Evolutionary conservation across 2,329 filamentous ascomycete genomes (phyloP).

Genomic region (Pseudofabraea citricarpa): DNA sequence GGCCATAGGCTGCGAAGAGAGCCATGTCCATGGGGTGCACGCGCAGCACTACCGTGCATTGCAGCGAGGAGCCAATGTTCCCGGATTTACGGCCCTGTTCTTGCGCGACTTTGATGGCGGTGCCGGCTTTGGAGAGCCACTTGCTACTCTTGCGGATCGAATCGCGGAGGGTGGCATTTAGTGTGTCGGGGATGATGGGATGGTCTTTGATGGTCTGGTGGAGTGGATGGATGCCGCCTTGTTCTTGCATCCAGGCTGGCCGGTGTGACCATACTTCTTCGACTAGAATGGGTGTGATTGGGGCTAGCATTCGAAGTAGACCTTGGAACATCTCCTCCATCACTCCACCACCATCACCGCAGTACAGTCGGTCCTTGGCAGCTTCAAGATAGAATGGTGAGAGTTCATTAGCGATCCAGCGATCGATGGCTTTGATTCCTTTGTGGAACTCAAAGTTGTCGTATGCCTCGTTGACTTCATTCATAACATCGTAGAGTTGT

Average conservation of each 20-base stretch:
- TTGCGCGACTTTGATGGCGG: slow-evolving; percentile 68
- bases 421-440: slow-evolving; percentile 67
- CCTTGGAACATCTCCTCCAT: slow-evolving; percentile 65
- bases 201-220: slow-evolving; percentile 27
- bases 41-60: slow-evolving; percentile 63
- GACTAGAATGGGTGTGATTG: slow-evolving; percentile 76
- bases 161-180: slow-evolving; percentile 1
- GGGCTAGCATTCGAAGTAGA: slow-evolving; percentile 72
- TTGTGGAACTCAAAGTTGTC: slow-evolving; percentile 77
- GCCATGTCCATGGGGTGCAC: slow-evolving; percentile 31
- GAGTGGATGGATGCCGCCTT: slow-evolving; percentile 34
- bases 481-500: slow-evolving; percentile 64
- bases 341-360: slow-evolving; percentile 63
- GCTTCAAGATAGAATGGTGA: slow-evolving; percentile 94
- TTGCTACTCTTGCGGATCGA: slow-evolving; percentile 18
- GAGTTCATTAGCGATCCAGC: slow-evolving; percentile 76
- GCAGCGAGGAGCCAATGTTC: slow-evolving; percentile 73
- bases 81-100: slow-evolving; percentile 70
- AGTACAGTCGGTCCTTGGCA: slow-evolving; percentile 88
- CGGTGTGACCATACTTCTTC: slow-evolving; percentile 84
- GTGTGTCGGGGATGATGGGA: slow-evolving; percentile 11
- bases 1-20: slow-evolving; percentile 23
- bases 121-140: slow-evolving; percentile 34
- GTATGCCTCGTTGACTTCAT: slow-evolving; percentile 60
- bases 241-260: slow-evolving; percentile 55